Evolutionary conservation across 257 asterid genomes (phyloP), one percentile per base, ranked within the genome.

Genomic region (Mitragyna speciosa): DNA sequence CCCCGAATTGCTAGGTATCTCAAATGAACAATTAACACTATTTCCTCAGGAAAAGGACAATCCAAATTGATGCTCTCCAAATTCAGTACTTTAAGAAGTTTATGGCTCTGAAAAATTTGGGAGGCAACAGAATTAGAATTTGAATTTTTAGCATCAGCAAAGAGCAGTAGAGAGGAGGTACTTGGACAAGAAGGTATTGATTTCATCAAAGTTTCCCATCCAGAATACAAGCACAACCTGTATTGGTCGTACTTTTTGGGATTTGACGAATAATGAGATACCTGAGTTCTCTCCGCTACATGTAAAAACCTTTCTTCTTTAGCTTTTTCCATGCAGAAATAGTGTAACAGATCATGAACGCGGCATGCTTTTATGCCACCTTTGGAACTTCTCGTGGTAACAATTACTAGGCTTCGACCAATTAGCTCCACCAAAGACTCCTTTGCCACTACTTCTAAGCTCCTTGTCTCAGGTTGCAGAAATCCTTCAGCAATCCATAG

Each of bases 401-500:
- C n/a, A n/a, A n/a, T n/a, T n/a, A n/a, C n/a, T n/a, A n/a, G n/a
- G n/a, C n/a, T n/a, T n/a, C n/a, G n/a, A n/a, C n/a, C n/a, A n/a
- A n/a, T n/a, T n/a, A n/a, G n/a, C n/a, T n/a, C n/a, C n/a, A n/a
- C n/a, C n/a, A n/a, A n/a, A n/a, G 39, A 45, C 17, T 76, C 61
- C 28, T 61, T 41, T 6, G 79, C 72, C 71, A 76, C 17, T 24
- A 11, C 30, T n/a, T 59, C 71, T 26, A 63, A 16, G 51, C 48
- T 28, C 49, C 8, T n/a, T n/a, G 1, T 64, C 59, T 26, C 45
- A 0, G 49, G 56, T 5, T 61, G 61, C 15, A 76, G 15, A 7
- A 76, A 65, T 7, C 80, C 80, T 76, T 76, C 80, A 7, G 73
- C 39, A 19, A 64, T 15, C 73, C 80, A 76, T 28, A 76, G 17